phyloP scores from a whole-genome alignment of 805 yeast genomes.

The Suhomyces vadensis region DNA sequence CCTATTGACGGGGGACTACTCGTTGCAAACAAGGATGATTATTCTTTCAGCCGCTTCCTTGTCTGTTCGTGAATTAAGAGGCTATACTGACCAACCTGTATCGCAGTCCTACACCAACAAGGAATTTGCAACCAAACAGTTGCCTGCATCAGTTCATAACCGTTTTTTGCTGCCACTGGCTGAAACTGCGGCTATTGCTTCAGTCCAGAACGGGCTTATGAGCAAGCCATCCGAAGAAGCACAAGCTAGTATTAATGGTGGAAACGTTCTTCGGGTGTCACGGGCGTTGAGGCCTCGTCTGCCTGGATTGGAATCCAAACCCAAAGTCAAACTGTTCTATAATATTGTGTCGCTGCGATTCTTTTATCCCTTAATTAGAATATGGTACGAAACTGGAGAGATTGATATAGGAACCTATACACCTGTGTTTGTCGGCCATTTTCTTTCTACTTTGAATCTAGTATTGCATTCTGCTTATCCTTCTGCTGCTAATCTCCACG shows the following conservation, averaged over 20 bases:
- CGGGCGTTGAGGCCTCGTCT: conserved; percentile 26
- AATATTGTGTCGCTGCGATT: conserved; percentile 43
- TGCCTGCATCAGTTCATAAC: conserved; percentile 51
- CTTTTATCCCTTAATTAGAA: conserved; percentile 55
- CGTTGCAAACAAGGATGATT: conserved; percentile 73
- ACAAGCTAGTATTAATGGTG: conserved; percentile 34
- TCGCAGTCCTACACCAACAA: conserved; percentile 33
- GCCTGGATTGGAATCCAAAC: conserved; percentile 11
- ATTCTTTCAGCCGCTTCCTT: conserved; percentile 68
- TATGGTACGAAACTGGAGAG: conserved; percentile 50
- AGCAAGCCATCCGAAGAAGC: conserved; percentile 30
- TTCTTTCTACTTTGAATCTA: conserved; percentile 57
- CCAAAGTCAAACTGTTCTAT: conserved; percentile 32
- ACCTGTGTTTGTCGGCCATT: conserved; percentile 56
- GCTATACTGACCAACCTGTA: conserved; percentile 52
- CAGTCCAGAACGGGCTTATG: conserved; percentile 38
- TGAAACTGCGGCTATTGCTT: not conserved
- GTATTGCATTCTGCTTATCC: conserved; percentile 61
- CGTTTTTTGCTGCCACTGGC: conserved; percentile 31
- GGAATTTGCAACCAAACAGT: conserved; percentile 37
- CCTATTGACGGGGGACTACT: conserved; percentile 71
- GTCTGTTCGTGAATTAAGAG: conserved; percentile 72
- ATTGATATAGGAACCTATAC: conserved; percentile 55
- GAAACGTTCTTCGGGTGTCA: conserved; percentile 47
- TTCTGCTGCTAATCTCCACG: conserved; percentile 47